phyloP scores from a whole-genome alignment of 2,329 filamentous ascomycete species.

The Pseudogymnoascus destructans region DNA sequence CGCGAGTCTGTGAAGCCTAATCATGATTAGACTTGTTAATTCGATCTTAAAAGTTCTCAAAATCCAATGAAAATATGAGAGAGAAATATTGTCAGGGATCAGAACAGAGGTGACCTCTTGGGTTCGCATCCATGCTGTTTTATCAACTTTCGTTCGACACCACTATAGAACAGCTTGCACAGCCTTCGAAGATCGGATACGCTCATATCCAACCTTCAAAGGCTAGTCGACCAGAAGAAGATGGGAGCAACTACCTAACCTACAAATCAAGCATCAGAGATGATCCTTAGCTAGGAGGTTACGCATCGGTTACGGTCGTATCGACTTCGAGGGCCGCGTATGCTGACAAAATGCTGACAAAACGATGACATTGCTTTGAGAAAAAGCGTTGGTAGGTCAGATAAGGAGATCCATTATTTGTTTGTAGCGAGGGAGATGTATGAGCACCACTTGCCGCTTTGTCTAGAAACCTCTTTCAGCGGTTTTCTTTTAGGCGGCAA shows the following conservation, averaged over 20 bases:
- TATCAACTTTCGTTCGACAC: no score
- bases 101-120: neutral
- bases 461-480: no score
- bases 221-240: neutral
- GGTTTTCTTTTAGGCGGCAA: neutral
- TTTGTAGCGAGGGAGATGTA: no score
- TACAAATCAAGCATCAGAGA: neutral
- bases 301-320: no score
- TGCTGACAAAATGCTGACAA: neutral
- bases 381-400: no score
- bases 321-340: no score
- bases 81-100: neutral
- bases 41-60: neutral
- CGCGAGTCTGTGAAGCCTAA: neutral
- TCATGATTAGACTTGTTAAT: neutral
- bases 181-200: no score
- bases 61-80: neutral
- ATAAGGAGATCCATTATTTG: no score
- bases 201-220: no score
- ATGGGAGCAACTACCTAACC: neutral
- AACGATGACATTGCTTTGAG: neutral
- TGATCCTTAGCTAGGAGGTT: neutral
- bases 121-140: neutral
- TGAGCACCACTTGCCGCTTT: no score
- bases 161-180: neutral